phyloP scores from a whole-genome alignment of 1,284 basidiomycete genomes.

The Wallemia ichthyophaga region DNA sequence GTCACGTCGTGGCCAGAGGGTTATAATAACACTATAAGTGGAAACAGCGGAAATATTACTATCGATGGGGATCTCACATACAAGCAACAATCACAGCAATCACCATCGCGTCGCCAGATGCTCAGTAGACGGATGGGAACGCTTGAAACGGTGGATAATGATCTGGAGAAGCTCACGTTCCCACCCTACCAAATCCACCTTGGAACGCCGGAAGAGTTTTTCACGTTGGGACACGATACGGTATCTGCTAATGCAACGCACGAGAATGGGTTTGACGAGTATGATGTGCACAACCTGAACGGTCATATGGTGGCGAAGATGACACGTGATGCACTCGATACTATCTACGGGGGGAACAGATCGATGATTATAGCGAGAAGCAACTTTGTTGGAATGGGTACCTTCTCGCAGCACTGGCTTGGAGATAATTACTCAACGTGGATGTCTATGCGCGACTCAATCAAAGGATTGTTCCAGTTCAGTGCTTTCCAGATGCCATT shows the following conservation, averaged over 20 bases:
- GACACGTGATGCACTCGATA: constrained; percentile 25
- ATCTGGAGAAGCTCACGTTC: constrained; percentile 20
- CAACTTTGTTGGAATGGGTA: constrained; percentile 34
- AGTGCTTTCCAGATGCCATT: constrained; percentile 43
- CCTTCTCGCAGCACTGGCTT: constrained; percentile 27
- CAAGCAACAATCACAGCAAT: constrained; percentile 9
- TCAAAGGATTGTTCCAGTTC: constrained; percentile 40
- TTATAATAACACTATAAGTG: constrained; percentile 30
- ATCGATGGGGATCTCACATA: constrained; percentile 33
- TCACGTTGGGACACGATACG: constrained; percentile 12
- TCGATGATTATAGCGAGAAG: constrained; percentile 34
- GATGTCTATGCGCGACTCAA: constrained; percentile 28
- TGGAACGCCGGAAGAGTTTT: constrained; percentile 19
- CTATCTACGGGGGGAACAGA: constrained; percentile 24
- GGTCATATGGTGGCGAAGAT: constrained; percentile 32
- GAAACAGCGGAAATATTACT: constrained; percentile 36
- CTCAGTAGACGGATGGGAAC: constrained; percentile 4
- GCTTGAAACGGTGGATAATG: neutral
- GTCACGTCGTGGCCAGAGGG: constrained; percentile 16
- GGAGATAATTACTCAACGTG: constrained; percentile 36
- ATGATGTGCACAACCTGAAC: constrained; percentile 34
- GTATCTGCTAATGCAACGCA: constrained; percentile 32
- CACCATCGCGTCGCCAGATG: constrained; percentile 16
- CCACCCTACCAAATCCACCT: constrained; percentile 43
- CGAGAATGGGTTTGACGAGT: constrained; percentile 22